Conservation (phyloP, 2,329 filamentous ascomycete species). For the Pseudocercospora crystallina region DNA sequence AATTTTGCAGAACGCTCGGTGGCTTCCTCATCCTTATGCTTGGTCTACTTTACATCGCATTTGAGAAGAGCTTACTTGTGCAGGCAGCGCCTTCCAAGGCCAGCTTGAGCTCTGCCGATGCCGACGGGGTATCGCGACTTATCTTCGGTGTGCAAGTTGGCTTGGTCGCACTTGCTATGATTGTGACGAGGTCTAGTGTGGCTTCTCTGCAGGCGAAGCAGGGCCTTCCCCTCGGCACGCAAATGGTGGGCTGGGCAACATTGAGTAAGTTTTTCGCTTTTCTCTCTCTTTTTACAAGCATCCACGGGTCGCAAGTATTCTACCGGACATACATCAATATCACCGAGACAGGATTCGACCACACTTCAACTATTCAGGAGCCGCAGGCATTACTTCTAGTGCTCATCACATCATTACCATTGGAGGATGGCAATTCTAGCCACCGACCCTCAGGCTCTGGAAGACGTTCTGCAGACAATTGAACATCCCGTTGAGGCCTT, state of each 20-base stretch:
- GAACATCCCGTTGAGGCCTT: conserved; percentile 19
- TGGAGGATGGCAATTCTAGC: conserved; percentile 18
- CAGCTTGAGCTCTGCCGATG: conserved; percentile 30
- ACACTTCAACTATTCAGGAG: too few species aligned
- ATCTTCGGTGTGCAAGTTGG: conserved; percentile 73
- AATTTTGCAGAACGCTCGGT: conserved; percentile 61
- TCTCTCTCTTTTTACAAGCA: neutral
- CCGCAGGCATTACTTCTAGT: too few species aligned
- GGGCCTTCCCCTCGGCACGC: conserved; percentile 83
- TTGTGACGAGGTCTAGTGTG: conserved; percentile 85
- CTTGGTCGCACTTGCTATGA: conserved; percentile 74
- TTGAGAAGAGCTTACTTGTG: conserved; percentile 65
- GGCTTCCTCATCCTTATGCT: conserved; percentile 74
- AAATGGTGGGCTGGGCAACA: conserved; percentile 80
- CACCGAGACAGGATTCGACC: too few species aligned
- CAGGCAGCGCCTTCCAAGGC: conserved; percentile 38
- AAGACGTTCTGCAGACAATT: conserved; percentile 17
- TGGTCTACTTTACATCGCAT: conserved; percentile 74
- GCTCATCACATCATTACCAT: too few species aligned
- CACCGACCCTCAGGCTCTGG: conserved; percentile 4
- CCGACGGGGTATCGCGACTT: conserved; percentile 54
- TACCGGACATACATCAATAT: neutral
- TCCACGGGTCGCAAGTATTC: neutral
- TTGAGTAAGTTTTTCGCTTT: conserved; percentile 53
- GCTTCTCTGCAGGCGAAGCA: conserved; percentile 79